Conservation (phyloP, 306 rosid species). For the Lablab purpureus region DNA sequence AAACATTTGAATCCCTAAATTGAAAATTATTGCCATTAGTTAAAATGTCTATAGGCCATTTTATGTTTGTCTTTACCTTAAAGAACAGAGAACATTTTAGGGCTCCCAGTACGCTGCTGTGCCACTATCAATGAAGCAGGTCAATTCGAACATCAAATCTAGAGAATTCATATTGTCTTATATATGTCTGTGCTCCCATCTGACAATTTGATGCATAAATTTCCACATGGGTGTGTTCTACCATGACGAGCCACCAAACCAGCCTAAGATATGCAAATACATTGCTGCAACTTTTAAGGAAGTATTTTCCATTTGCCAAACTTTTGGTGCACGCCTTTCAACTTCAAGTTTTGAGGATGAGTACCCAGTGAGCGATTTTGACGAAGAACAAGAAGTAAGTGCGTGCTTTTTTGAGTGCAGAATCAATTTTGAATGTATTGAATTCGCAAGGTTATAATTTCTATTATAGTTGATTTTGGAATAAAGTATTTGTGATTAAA, state of each 20-base stretch:
- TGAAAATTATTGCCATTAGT: conserved; percentile 39
- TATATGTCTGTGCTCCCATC: conserved; percentile 26
- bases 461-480: not conserved
- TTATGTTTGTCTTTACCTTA: conserved; percentile 71
- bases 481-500: not conserved
- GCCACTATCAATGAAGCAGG: conserved; percentile 63
- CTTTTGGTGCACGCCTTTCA: conserved; percentile 46
- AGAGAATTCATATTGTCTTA: not conserved
- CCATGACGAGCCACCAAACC: conserved; percentile 67
- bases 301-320: conserved; percentile 58
- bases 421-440: no score
- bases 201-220: conserved; percentile 16
- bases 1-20: conserved; percentile 48
- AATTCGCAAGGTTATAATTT: no score
- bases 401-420: no score
- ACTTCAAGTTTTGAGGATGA: conserved; percentile 61
- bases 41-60: conserved; percentile 53
- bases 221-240: conserved; percentile 65
- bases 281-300: conserved; percentile 64
- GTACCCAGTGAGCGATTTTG: conserved; percentile 55
- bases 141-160: conserved; percentile 46
- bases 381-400: conserved; percentile 72
- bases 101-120: conserved; percentile 59
- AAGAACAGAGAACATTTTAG: conserved; percentile 52
- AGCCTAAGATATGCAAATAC: conserved; percentile 61